phyloP scores from a whole-genome alignment of 2,329 filamentous ascomycete species.

The Xylariaceae sp. region DNA sequence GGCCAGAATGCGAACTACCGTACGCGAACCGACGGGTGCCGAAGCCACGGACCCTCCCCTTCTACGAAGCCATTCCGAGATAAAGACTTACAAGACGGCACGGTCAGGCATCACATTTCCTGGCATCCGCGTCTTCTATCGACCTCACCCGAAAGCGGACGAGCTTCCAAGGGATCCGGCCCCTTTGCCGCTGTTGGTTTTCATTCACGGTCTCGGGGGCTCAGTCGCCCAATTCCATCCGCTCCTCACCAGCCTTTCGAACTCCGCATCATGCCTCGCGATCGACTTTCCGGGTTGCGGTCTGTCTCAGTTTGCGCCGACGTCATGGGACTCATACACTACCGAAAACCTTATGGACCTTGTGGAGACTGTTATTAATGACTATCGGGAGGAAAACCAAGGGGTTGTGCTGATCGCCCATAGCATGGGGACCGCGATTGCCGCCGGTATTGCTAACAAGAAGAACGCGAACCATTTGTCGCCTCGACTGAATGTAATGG shows the following conservation, averaged over 20 bases:
- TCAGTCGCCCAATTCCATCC: conserved; percentile 83
- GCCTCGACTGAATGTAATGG: conserved; percentile 61
- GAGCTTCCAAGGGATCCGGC: conserved; percentile 69
- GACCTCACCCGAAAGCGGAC: conserved; percentile 72
- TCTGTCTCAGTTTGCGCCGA: conserved; percentile 66
- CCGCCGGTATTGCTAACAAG: conserved; percentile 59
- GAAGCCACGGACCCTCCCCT: conserved; percentile 67
- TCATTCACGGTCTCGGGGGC: conserved; percentile 89
- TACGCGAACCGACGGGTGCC: conserved; percentile 35
- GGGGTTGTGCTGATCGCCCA: conserved; percentile 78
- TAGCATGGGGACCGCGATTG: conserved; percentile 81
- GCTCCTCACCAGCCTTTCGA: conserved; percentile 72
- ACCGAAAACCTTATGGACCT: conserved; percentile 70
- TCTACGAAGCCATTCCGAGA: conserved; percentile 67
- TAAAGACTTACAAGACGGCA: conserved; percentile 66
- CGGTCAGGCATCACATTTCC: conserved; percentile 61
- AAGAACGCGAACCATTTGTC: conserved; percentile 42
- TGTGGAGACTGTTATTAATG: conserved; percentile 66
- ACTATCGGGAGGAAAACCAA: conserved; percentile 65
- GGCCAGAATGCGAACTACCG: conserved; percentile 23
- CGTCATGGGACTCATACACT: conserved; percentile 71
- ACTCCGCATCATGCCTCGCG: conserved; percentile 76
- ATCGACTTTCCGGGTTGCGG: conserved; percentile 91
- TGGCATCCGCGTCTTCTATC: conserved; percentile 75
- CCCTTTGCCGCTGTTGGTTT: conserved; percentile 78